Base-by-base conservation (phyloP, 805 yeast species). In the Tetrapisispora nanseiensis region DNA sequence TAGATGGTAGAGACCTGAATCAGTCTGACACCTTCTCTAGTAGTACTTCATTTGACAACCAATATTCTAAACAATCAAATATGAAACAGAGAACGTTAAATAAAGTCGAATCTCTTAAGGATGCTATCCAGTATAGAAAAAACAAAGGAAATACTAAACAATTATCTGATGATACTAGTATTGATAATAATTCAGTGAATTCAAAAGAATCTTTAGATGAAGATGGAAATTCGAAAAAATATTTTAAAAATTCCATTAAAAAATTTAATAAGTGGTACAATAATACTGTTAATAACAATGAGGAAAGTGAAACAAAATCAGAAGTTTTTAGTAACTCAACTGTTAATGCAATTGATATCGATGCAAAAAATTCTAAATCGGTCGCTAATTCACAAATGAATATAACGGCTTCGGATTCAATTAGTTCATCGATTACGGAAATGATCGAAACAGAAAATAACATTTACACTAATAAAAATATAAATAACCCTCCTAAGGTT, bases 201-300 rank as follows among this genome's bases (percentile, higher is more conserved):
- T 52, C 32, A 45, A 33, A 40, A 16, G 50, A 46, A 19, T 40
- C 32, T 13, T 23, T 62, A 16, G 59, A 50, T 9, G 59, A 55
- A 26, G 52, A 62, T 12, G 41, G 51, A 1, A 56, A 56, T 10
- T 54, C 69, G 2, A 65, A 63, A 42, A 68, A 64, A 39, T 64
- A 67, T 3, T 56, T 73, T 13, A 54, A 72, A 4, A 63, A 59
- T 34, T 71, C 85, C 0, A 61, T 80, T 37, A 72, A 69, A 44
- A 82, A 76, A 51, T 58, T 83, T 7, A 84, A 83, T 1, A 78
- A 74, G 47, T 80, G 90, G 86, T 82, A 82, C 50, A 70, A 69
- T 41, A 61, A 57, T 15, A 46, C 46, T 18, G 56, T 56, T 2
- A 44, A 46, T 13, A 47, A 32, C 7, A 23, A 31, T 9, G 38